Base-by-base conservation (phyloP, 371 early-diverging fungal genomes). In the Nematocida ironsii region DNA sequence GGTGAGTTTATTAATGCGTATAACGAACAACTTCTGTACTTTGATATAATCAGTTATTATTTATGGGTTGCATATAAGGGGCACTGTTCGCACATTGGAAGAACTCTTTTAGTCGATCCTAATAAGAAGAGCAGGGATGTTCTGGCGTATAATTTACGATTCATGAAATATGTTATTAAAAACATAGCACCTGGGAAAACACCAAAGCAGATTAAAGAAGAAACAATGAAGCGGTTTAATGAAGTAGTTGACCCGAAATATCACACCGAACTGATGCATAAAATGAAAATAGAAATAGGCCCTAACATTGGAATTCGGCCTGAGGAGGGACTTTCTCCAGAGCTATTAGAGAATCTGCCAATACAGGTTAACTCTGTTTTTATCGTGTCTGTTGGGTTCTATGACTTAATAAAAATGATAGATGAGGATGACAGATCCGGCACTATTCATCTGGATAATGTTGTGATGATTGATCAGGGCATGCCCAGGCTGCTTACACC, bases 51-150 rank as follows among this genome's bases (percentile, higher is more conserved):
- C n/a, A 67, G 67, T 56, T 78, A 68, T 60, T 78, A 78, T 45
- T 39, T 88, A 25, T 85, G 87, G 16, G 67, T 86, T 5, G 84
- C 85, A 64, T 86, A 87, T 68, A 58, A 83, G 44, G 85, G 86
- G 54, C 84, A 85, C 69, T 87, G 84, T 76, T 62, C 84, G 16
- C 84, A 87, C 61, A 80, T 81, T 47, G 84, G 83, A 27, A 62
- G 88, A 52, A 81, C 83, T 20, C 72, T 86, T 78, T 58, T 84
- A 23, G 52, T 56, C 4, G 74, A 81, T 67, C 66, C 86, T 25
- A 82, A 80, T 39, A 69, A 83, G 39, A 80, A 85, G 58, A 72
- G 52, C 61, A 23, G 40, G 27, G 48, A 18, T 27, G 80, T 70
- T 3, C 62, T 78, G 54, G 57, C 25, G 3, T 40, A 39, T n/a